These are phyloP conservation scores for Xylaria sp. DNA, from an alignment of 495 filamentous ascomycete genomes.

Conservation along the genomic window DNA sequence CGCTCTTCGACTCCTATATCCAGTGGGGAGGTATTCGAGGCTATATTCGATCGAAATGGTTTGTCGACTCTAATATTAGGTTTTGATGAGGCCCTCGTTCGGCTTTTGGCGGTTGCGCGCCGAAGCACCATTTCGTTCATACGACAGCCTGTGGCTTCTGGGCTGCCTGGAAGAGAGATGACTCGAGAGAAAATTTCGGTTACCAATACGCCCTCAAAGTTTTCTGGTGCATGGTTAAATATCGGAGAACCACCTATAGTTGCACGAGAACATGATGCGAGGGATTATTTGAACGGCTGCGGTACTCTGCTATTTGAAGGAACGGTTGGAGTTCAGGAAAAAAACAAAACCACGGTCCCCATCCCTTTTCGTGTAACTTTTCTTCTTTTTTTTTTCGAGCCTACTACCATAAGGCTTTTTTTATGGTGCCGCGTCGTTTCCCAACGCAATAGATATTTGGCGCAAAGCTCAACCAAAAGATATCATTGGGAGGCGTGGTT, in stretches of 20 bases:
- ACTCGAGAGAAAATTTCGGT: neutral
- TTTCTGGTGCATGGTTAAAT: neutral
- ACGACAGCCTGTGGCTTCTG: neutral
- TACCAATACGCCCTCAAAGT: neutral
- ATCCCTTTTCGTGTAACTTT: slow-evolving; percentile 12
- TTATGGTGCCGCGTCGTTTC: slow-evolving; percentile 9
- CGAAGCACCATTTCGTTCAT: neutral
- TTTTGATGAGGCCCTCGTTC: neutral
- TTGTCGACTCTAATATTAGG: neutral
- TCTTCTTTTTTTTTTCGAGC: neutral
- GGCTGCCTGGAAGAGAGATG: neutral
- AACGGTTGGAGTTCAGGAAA: slow-evolving; percentile 13
- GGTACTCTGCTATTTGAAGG: slow-evolving; percentile 8
- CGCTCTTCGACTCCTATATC: slow-evolving; percentile 8
- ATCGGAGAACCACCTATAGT: slow-evolving; percentile 10
- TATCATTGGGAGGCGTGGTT: slow-evolving; percentile 8
- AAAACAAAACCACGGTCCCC: neutral
- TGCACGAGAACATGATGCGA: slow-evolving; percentile 16
- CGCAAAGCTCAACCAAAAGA: slow-evolving; percentile 19
- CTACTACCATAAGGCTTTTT: neutral
- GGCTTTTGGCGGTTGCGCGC: neutral
- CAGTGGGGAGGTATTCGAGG: neutral
- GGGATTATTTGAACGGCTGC: neutral
- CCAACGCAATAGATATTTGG: slow-evolving; percentile 14
- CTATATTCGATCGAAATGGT: neutral